phyloP scores from a whole-genome alignment of 495 filamentous ascomycete species.

The Lindgomyces ingoldianus region DNA sequence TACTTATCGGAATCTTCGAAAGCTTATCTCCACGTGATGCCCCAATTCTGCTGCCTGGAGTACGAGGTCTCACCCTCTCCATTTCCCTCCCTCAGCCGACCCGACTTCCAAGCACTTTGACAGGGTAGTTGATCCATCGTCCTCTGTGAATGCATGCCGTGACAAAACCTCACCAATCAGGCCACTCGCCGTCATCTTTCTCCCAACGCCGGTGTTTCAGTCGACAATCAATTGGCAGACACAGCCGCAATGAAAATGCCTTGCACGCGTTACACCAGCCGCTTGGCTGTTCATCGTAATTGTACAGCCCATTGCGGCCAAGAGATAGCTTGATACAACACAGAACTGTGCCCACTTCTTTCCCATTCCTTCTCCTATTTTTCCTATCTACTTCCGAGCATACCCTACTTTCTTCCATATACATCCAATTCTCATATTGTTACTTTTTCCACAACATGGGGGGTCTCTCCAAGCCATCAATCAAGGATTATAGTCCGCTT shows the following conservation, averaged over 20 bases:
- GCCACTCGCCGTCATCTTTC: background rate
- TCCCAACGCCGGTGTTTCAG: background rate
- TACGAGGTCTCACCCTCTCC: too few species aligned
- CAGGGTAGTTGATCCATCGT: background rate
- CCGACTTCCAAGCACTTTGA: background rate
- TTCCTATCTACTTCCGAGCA: background rate
- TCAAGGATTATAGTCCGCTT: constrained; percentile 7
- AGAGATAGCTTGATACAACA: too few species aligned
- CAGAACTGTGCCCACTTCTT: too few species aligned
- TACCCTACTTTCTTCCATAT: background rate
- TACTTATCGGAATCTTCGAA: too few species aligned
- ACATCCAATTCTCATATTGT: background rate
- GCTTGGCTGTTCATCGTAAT: background rate
- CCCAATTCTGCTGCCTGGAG: too few species aligned
- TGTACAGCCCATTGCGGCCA: too few species aligned
- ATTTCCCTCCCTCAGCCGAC: background rate
- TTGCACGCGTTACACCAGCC: background rate
- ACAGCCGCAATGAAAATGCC: background rate
- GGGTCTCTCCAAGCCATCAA: constrained; percentile 1
- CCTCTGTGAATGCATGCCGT: background rate
- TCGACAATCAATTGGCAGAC: background rate
- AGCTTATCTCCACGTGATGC: too few species aligned
- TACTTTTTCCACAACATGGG: background rate
- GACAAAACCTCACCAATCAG: background rate
- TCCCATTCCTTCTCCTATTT: too few species aligned